Percentiles rank a stretch among this genome's conserved stretches.
phyloP scores from a whole-genome alignment of 768 basidiomycete species.

The Mycena vulgaris region DNA sequence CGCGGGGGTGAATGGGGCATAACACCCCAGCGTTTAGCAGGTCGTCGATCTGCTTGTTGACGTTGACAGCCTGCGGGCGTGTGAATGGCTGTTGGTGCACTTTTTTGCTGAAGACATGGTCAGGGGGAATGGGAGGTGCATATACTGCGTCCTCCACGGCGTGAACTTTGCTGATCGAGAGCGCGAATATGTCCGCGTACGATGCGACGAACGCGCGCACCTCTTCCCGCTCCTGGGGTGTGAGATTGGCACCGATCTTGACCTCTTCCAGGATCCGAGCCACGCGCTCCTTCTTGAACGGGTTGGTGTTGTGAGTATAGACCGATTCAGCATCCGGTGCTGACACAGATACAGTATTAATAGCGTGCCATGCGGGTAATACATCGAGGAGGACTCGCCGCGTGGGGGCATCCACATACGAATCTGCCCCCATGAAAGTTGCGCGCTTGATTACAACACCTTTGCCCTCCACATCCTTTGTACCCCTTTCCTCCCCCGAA shows the following conservation, averaged over 20 bases:
- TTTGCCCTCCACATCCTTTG: no score
- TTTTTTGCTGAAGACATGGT: constrained; percentile 40
- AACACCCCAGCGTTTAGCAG: constrained; percentile 53
- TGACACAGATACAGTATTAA: neutral
- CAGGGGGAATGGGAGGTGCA: constrained; percentile 47
- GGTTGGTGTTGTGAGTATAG: neutral
- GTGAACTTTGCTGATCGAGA: constrained; percentile 55
- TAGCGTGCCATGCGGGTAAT: neutral
- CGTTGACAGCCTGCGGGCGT: constrained; percentile 47
- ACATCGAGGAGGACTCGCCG: neutral
- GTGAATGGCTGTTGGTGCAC: constrained; percentile 49
- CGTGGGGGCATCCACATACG: constrained; percentile 15
- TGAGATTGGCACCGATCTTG: constrained; percentile 42
- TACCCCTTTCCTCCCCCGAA: no score
- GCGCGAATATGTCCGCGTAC: constrained; percentile 57
- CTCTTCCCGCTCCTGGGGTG: constrained; percentile 38
- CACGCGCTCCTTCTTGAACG: neutral
- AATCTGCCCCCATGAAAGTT: constrained; percentile 11
- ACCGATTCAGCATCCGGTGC: neutral
- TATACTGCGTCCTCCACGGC: constrained; percentile 49
- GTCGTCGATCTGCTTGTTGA: constrained; percentile 50
- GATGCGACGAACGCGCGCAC: constrained; percentile 44
- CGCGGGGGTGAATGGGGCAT: constrained; percentile 38
- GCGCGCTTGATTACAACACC: neutral
- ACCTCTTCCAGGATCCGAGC: constrained; percentile 32